Conservation (phyloP, 108 stramenopile genomes). For the Cyclotella baltica region DNA sequence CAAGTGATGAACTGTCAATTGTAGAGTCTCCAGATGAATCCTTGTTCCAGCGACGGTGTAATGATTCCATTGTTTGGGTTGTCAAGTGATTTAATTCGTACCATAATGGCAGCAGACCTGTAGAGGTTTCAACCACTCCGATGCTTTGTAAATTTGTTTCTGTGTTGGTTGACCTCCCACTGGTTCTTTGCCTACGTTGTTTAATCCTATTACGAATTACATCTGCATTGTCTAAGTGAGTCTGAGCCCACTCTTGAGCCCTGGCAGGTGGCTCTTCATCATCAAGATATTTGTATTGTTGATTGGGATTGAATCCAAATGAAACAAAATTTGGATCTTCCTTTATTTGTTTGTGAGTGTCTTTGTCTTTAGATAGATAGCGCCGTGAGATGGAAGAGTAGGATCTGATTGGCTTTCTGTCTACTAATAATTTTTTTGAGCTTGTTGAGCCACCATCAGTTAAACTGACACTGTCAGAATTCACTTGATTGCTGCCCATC, state of each 20-base stretch:
- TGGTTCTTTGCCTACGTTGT: neutral
- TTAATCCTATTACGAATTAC: neutral
- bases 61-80: neutral
- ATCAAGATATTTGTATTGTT: neutral
- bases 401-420: too few species aligned
- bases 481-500: too few species aligned
- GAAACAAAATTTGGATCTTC: neutral
- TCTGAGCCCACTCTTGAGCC: neutral
- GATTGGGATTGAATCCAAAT: neutral
- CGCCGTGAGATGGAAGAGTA: too few species aligned
- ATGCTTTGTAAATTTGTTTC: neutral
- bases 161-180: neutral
- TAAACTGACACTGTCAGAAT: too few species aligned
- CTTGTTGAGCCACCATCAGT: too few species aligned
- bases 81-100: conserved; percentile 22
- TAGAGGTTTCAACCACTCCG: neutral
- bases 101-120: conserved; percentile 5
- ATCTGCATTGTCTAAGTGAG: neutral
- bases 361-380: too few species aligned
- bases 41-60: conserved; percentile 9
- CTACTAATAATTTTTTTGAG: too few species aligned
- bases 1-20: neutral
- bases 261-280: neutral
- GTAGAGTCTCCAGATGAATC: neutral
- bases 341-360: too few species aligned